Base-by-base conservation (phyloP, 2,329 filamentous ascomycete species). In the Furcasterigmium furcatum region DNA sequence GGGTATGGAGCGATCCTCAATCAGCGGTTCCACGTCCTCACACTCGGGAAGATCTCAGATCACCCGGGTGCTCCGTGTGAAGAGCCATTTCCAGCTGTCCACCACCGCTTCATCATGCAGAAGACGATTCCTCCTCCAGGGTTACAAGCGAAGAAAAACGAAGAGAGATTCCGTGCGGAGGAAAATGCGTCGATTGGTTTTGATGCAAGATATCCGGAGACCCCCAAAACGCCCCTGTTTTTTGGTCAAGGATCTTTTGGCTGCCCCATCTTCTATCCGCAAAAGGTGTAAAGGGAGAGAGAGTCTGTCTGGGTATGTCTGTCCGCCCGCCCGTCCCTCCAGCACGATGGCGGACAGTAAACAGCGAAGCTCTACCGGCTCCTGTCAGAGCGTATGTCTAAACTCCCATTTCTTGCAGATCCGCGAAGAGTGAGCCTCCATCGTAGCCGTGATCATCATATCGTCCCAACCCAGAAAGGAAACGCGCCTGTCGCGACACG, bases 131-230 rank as follows among this genome's bases (percentile, higher is more conserved):
- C 16, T 9, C 36, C 36, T 36, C 39, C 39, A 12, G 21, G 32
- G 41, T n/a, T 20, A 20, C 43, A 44, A 32, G 48, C 44, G 20
- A 47, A 44, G 35, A 27, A 36, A 45, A 42, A 39, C 32, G 40
- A 51, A 59, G 52, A 53, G 41, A 16, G 22, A 43, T 16, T 24
- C 29, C 27, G 38, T 22, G 43, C 45, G 45, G 39, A 34, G 25
- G 48, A 58, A 68, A 59, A 64, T 50, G 45, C 54, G 57, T 63
- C 60, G 64, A 58, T 63, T 58, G 55, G 60, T 36, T 72, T 71
- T 76, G 74, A 82, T 86, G 84, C 82, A 80, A 87, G 84, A 88
- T 88, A 88, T 88, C 85, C 85, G 85, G 85, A 71, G 65, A 84
- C 76, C 77, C 80, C 77, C 34, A 36, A 36, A 83, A 88, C 85